Conservation (phyloP, 2,329 filamentous ascomycete genomes). For the Pyricularia sp. region DNA sequence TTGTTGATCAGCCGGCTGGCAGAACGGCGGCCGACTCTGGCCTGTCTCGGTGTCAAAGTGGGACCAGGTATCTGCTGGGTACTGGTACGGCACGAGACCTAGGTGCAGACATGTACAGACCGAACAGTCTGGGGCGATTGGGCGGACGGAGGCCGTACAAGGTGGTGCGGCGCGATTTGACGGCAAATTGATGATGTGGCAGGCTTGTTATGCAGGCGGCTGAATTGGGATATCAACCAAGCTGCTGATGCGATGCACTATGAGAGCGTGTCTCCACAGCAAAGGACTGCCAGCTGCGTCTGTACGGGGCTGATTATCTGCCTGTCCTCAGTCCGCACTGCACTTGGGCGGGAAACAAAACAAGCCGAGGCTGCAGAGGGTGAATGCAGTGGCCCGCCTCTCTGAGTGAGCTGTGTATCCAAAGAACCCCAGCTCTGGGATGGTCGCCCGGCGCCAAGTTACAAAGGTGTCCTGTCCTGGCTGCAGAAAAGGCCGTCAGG, state of each 20-base stretch:
- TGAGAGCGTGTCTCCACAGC: neutral
- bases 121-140: conserved; percentile 19
- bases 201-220: conserved; percentile 33
- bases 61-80: conserved; percentile 16
- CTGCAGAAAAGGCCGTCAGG: neutral
- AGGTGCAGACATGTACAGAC: conserved; percentile 19
- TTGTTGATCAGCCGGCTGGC: conserved; percentile 1
- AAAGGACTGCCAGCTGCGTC: neutral
- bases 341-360: neutral
- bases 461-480: neutral
- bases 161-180: conserved; percentile 21
- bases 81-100: conserved; percentile 20
- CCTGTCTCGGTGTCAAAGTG: conserved; percentile 8
- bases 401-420: neutral
- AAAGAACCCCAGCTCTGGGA: neutral
- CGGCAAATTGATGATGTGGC: conserved; percentile 35
- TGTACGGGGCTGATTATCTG: neutral
- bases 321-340: neutral
- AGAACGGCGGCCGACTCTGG: neutral
- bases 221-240: conserved; percentile 28
- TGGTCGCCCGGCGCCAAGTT: neutral
- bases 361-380: neutral
- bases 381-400: neutral
- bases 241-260: conserved; percentile 5
- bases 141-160: conserved; percentile 26